A percentile compares a stretch with the other conserved stretches of the same genome.
These are phyloP conservation scores for Immersiella caudata DNA, from an alignment of 495 filamentous ascomycete species.

Conservation along the genomic window DNA sequence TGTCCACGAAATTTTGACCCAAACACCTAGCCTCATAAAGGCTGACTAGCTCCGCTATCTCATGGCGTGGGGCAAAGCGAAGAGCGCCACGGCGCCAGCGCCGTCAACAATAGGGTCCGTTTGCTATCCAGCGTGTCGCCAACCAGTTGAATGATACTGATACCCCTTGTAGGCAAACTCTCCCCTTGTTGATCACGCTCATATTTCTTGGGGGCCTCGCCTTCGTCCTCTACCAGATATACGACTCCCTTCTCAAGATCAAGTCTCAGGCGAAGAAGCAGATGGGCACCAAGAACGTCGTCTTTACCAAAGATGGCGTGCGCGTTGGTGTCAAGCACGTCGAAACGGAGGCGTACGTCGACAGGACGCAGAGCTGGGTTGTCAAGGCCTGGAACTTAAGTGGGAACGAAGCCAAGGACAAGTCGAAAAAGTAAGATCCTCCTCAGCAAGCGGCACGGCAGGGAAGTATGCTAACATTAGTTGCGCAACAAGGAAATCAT, in stretches of 20 bases:
- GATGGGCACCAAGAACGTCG: conserved; percentile 81
- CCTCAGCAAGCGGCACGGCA: not conserved
- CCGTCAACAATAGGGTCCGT: conserved; percentile 28
- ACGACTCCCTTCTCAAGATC: conserved; percentile 69
- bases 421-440: conserved; percentile 34
- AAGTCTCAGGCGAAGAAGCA: conserved; percentile 66
- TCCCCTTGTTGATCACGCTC: conserved; percentile 77
- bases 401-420: conserved; percentile 45
- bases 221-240: conserved; percentile 73
- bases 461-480: not conserved
- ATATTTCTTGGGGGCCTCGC: conserved; percentile 61
- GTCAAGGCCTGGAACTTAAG: conserved; percentile 80
- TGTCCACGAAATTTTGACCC: not conserved
- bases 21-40: too few relatives aligned
- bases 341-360: conserved; percentile 75
- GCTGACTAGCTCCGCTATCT: too few relatives aligned
- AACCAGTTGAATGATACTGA: not conserved
- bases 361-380: conserved; percentile 78
- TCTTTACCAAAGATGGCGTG: conserved; percentile 81
- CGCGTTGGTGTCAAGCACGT: conserved; percentile 79
- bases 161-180: conserved; percentile 51
- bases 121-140: not conserved
- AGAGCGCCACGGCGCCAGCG: not conserved
- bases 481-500: not conserved
- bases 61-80: conserved; percentile 25